Conservation (phyloP, 2,329 filamentous ascomycete genomes). For the Tympanopsis confertula region DNA sequence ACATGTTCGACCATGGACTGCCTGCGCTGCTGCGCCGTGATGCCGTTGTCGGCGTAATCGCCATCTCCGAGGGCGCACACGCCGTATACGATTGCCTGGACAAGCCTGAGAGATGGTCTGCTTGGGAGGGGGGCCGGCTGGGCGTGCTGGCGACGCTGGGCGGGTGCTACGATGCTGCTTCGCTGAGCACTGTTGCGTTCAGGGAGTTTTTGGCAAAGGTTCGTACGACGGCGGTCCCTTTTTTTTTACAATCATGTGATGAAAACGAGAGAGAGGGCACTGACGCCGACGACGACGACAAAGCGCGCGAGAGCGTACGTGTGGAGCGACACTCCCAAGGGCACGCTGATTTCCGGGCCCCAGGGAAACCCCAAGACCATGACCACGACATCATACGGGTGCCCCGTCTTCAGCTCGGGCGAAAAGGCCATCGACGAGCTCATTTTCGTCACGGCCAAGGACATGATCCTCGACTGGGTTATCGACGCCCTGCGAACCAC, state of each 20-base stretch:
- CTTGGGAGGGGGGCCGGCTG: slow-evolving; percentile 20
- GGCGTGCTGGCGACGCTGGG: slow-evolving; percentile 32
- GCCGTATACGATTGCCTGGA: slow-evolving; percentile 46
- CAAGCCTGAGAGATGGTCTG: slow-evolving; percentile 34
- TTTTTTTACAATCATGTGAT: slow-evolving; percentile 15
- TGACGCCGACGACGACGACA: slow-evolving; percentile 5
- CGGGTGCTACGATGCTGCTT: slow-evolving; percentile 23
- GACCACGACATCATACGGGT: slow-evolving; percentile 37
- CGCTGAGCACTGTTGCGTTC: slow-evolving; percentile 30
- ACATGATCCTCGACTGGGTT: slow-evolving; percentile 48
- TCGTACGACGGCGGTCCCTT: slow-evolving; percentile 9
- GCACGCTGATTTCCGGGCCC: slow-evolving; percentile 39
- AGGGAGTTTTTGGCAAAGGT: slow-evolving; percentile 39
- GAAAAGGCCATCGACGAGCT: slow-evolving; percentile 46
- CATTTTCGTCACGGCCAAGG: slow-evolving; percentile 44
- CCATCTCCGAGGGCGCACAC: slow-evolving; percentile 55
- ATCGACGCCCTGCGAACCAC: slow-evolving; percentile 18
- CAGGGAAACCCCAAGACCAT: slow-evolving; percentile 29
- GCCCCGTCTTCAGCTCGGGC: slow-evolving; percentile 60
- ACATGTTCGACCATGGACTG: slow-evolving; percentile 56
- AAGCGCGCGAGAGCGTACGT: slow-evolving; percentile 52
- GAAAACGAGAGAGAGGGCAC: background rate
- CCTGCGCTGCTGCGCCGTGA: slow-evolving; percentile 28
- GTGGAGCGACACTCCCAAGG: slow-evolving; percentile 35
- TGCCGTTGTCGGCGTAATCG: slow-evolving; percentile 59